A percentile compares a stretch with the other conserved stretches of the same genome.
These are phyloP conservation scores for Bisporella sp. DNA, from an alignment of 2,329 filamentous ascomycete genomes.

Conservation along the genomic window DNA sequence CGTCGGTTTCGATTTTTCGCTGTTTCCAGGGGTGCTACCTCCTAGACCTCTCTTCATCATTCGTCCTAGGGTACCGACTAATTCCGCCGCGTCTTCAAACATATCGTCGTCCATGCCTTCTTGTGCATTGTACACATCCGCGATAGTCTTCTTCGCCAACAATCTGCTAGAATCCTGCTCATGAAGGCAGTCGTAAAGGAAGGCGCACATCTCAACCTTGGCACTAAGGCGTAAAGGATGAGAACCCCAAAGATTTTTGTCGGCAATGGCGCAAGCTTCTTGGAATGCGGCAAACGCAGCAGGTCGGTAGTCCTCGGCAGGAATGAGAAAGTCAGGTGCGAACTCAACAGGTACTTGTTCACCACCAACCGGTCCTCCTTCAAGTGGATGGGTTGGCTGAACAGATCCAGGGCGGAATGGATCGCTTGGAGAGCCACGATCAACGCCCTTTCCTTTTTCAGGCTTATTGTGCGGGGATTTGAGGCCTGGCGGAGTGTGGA, in stretches of 20 bases:
- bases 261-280: conserved; percentile 68
- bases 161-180: conserved; percentile 69
- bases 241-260: conserved; percentile 72
- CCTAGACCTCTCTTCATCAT: conserved; percentile 71
- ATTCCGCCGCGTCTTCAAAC: conserved; percentile 83
- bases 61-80: conserved; percentile 78
- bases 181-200: conserved; percentile 87
- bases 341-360: conserved; percentile 29
- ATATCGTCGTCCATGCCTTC: conserved; percentile 95
- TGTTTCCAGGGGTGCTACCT: conserved; percentile 13
- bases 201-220: conserved; percentile 87
- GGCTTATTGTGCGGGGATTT: conserved; percentile 22
- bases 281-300: conserved; percentile 76
- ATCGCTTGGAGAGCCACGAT: conserved; percentile 14
- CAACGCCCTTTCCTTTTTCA: conserved; percentile 24
- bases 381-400: conserved; percentile 26
- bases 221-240: conserved; percentile 85
- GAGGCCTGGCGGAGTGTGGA: conserved; percentile 33
- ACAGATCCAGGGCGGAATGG: conserved; percentile 23
- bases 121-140: conserved; percentile 83
- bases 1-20: not conserved
- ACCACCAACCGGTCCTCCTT: conserved; percentile 39
- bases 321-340: conserved; percentile 70
- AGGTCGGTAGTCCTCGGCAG: conserved; percentile 72
- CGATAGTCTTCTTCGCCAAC: conserved; percentile 75